Percentiles rank a stretch among this genome's conserved stretches.
These are phyloP conservation scores for Saururus chinensis DNA, from an alignment of 164 flowering plant species.

Conservation along the genomic window DNA sequence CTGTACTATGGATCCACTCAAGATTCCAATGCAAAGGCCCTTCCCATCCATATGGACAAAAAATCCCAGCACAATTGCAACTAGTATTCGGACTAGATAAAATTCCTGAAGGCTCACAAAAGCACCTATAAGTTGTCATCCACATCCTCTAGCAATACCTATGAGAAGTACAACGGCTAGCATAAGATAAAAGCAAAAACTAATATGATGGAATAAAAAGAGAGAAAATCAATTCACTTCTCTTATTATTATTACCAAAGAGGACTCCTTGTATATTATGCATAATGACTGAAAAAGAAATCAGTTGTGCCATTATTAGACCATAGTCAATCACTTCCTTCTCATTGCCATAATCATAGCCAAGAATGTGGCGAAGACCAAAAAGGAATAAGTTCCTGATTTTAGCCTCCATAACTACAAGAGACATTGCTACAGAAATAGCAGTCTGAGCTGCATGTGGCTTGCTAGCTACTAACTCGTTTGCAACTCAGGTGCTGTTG, in stretches of 20 bases:
- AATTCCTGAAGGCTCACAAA: constrained; percentile 58
- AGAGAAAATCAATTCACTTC: no score
- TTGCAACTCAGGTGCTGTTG: constrained; percentile 76
- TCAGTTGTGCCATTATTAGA: constrained; percentile 54
- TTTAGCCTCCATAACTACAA: constrained; percentile 28
- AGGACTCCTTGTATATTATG: constrained; percentile 66
- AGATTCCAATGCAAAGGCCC: constrained; percentile 78
- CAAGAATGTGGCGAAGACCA: constrained; percentile 40
- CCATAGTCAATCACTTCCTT: constrained; percentile 71
- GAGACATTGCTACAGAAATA: constrained; percentile 28
- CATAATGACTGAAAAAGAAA: constrained; percentile 43
- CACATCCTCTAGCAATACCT: constrained; percentile 81
- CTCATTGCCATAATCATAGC: constrained; percentile 68
- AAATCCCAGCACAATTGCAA: constrained; percentile 41
- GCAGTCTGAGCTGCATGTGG: constrained; percentile 51
- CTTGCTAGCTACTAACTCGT: constrained; percentile 81
- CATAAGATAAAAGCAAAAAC: not conserved
- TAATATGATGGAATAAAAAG: not conserved
- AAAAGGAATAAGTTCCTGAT: constrained; percentile 39
- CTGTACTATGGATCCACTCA: constrained; percentile 43
- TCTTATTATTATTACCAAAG: constrained; percentile 38
- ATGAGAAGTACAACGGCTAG: not conserved
- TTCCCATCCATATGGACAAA: constrained; percentile 31
- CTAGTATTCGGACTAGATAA: constrained; percentile 59
- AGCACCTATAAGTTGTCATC: constrained; percentile 82